Evolutionary conservation across 2,329 filamentous ascomycete species (phyloP), one percentile per base, ranked within the genome.

Genomic region (Monosporascus sp.): DNA sequence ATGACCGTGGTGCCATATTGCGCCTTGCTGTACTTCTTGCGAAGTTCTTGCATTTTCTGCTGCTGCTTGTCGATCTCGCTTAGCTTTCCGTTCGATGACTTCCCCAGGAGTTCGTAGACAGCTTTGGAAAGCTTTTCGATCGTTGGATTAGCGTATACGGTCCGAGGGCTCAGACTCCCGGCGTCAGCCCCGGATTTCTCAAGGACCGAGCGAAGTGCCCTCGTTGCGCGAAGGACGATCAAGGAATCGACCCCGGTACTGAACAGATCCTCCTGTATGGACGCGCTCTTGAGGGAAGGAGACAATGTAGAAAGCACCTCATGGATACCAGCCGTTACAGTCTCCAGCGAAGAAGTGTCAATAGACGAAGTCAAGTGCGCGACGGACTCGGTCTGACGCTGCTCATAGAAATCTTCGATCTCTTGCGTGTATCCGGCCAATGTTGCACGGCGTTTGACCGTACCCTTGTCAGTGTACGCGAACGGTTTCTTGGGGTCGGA

Each of bases 361-460:
- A 46, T 9, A 65, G 50, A 9, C 51, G 51, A 17, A 65, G 48
- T 27, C 37, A 34, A n/a, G 1, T 50, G 50, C 4, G 55, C 43
- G n/a, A 51, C 37, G 1, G 51, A 20, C 9, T 58, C 60, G 14
- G 60, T 55, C 22, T 41, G 52, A 7, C 57, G 56, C 2, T 64
- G 59, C 19, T 49, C 53, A 56, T 80, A 81, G 5, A 80, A 64
- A 0, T 67, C 65, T 5, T 79, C 72, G 41, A 81, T 80, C 52
- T 79, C 77, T 1, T 70, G 58, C 2, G 62, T 61, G 48, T 78
- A 81, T 1, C 73, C 62, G 2, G 61, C 56, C 7, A 72, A 52
- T 2, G 76, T 76, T 0, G 68, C 66, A 0, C 65, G 65, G 3
- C 76, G 70, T 60, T 75, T 73, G 4, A 77, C 67, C 0, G 70